Base-by-base conservation (phyloP, 345 rosid species). In the Hibiscus syriacus region DNA sequence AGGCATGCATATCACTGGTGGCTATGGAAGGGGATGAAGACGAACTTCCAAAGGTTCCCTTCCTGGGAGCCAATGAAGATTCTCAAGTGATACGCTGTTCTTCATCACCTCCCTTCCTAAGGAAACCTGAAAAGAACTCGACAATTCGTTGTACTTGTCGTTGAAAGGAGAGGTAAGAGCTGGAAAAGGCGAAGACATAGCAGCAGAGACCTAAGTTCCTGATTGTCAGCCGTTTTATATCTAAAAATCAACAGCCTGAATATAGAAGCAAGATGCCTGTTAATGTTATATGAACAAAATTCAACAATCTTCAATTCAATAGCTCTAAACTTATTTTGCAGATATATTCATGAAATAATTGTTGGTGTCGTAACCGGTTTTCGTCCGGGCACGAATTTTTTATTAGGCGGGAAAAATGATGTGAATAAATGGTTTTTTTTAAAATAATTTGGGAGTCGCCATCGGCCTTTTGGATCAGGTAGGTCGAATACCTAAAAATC, bases 151-250 rank as follows among this genome's bases (percentile, higher is more conserved):
- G 70, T 76, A 76, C 66, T 70, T 84, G 69, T 70, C 79, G 48
- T 77, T 74, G 27, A 73, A 64, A 62, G 67, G 68, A 36, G 74
- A 43, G 46, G 76, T 80, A 72, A 79, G 73, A 72, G 80, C 78
- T 46, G 79, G 79, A 65, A 69, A 83, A 58, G 72, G 80, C 3
- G 90, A 86, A 56, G 86, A 72, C 80, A 78, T 77, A 45, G 76
- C 26, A 1, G 48, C 66, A 73, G 74, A 66, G 54, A 58, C 45
- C 46, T 23, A 60, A 70, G 64, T 26, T 72, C 64, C 46, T 52
- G 70, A 14, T 68, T 19, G 52, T 43, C 62, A 14, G 39, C 38
- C 39, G 34, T 19, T 67, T n/a, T 22, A 1, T 32, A 27, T 3
- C 58, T 22, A 53, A 67, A 22, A 16, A 64, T n/a, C 68, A 45